Conservation (phyloP, 129 eudicot genomes). For the Arctium minus region DNA sequence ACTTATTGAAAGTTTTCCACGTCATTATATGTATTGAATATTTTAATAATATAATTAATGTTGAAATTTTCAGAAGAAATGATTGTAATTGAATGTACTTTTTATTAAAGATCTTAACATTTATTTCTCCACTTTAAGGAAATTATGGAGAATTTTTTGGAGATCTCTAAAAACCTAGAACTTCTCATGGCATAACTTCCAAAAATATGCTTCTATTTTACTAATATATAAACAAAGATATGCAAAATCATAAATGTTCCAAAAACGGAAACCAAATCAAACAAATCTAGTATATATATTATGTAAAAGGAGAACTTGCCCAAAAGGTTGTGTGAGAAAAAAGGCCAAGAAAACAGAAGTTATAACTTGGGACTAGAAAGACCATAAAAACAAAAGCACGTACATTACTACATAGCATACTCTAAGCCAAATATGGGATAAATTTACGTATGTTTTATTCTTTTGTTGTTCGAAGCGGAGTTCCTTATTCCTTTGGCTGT, state of each 20-base stretch:
- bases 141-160: too few species aligned
- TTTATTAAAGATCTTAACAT: too few species aligned
- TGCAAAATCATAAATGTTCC: not conserved
- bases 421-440: not conserved
- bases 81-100: too few species aligned
- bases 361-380: not conserved
- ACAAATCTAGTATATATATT: not conserved
- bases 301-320: too few species aligned
- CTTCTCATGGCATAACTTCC: not conserved
- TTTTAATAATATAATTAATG: too few species aligned
- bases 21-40: too few species aligned
- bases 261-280: not conserved
- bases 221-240: not conserved
- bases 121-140: too few species aligned
- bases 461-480: conserved; percentile 54
- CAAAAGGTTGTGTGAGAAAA: not conserved
- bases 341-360: not conserved
- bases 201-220: not conserved
- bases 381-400: too few species aligned
- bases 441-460: conserved; percentile 45
- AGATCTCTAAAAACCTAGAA: not conserved
- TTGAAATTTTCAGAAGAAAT: too few species aligned
- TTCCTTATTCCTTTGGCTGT: conserved; percentile 65
- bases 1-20: too few species aligned
- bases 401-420: not conserved